Evolutionary conservation across 768 basidiomycete species (phyloP), one percentile per base, ranked within the genome.

Genomic region (Boletus sp.): DNA sequence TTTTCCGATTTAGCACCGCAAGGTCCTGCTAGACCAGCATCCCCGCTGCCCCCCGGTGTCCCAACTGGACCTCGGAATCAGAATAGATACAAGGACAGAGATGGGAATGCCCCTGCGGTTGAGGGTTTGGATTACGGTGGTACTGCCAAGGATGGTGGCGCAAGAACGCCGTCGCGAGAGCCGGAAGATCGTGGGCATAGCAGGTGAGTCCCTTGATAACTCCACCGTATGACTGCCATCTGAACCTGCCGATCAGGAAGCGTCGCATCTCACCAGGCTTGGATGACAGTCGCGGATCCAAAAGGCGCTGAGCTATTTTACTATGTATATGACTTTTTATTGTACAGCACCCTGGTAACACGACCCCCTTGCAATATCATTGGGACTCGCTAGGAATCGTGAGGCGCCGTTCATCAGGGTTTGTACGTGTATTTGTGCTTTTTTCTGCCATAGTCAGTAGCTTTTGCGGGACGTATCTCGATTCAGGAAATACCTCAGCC

Each of bases 51-150:
- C 1, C 90, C 91, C 14, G 85, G 85, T 54, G 91, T 93, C 19
- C 91, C 91, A 1, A 93, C 91, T 0, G 91, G 91, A 1, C 91
- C 91, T 13, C 78, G 91, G 41, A 92, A 92, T 68, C 88, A 89
- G 70, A 90, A 89, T 66, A 90, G 90, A 66, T 93, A 93, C 74
- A 93, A 92, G 75, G 91, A 93, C 69, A 79, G 90, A 39, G 90
- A 93, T 64, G 84, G 83, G 15, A 90, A 90, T 64, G 87, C 88
- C 1, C 87, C 89, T 55, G 89, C 89, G 27, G 88, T 90, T 13
- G 90, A 93, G 65, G 90, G 91, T n/a, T 70, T 93, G 63, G 91
- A 93, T 67, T 93, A 93, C 61, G 90, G 89, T 3, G 89, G 85
- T 41, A 79, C 64, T 27, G 75, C 70, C 51, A 77, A 79, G 59